A percentile compares a stretch with the other conserved stretches of the same genome.
These are phyloP conservation scores for Colletotrichum trifolii DNA, from an alignment of 2,329 filamentous ascomycete species.

Conservation along the genomic window DNA sequence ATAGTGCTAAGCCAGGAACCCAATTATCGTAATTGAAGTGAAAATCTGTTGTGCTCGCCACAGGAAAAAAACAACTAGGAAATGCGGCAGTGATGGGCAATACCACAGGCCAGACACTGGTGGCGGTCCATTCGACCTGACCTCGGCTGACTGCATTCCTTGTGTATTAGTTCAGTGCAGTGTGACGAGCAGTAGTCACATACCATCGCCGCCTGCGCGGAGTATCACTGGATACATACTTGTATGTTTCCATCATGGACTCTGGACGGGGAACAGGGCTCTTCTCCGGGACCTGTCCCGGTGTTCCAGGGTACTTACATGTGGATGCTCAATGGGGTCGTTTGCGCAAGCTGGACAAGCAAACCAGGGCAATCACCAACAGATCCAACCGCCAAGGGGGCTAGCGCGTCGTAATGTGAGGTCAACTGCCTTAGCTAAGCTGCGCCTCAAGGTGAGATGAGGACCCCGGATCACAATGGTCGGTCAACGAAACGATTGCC, in stretches of 20 bases:
- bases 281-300: constrained; percentile 19
- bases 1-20: no score
- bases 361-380: not conserved
- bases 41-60: no score
- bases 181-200: no score
- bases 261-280: constrained; percentile 18
- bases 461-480: not conserved
- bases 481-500: constrained; percentile 32
- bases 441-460: constrained; percentile 9
- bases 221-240: no score
- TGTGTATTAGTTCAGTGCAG: no score
- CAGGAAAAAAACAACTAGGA: no score
- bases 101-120: no score
- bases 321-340: constrained; percentile 9
- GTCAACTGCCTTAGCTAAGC: constrained; percentile 24
- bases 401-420: constrained; percentile 7
- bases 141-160: no score
- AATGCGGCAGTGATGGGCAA: no score
- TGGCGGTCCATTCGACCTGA: no score
- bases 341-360: constrained; percentile 10
- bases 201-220: no score
- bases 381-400: not conserved
- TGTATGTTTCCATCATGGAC: constrained; percentile 1
- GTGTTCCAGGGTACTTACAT: constrained; percentile 5
- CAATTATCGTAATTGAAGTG: no score